Percentiles rank a stretch among this genome's conserved stretches.
phyloP scores from a whole-genome alignment of 192 early-diverging fungal genomes.

The Backusella sp. region DNA sequence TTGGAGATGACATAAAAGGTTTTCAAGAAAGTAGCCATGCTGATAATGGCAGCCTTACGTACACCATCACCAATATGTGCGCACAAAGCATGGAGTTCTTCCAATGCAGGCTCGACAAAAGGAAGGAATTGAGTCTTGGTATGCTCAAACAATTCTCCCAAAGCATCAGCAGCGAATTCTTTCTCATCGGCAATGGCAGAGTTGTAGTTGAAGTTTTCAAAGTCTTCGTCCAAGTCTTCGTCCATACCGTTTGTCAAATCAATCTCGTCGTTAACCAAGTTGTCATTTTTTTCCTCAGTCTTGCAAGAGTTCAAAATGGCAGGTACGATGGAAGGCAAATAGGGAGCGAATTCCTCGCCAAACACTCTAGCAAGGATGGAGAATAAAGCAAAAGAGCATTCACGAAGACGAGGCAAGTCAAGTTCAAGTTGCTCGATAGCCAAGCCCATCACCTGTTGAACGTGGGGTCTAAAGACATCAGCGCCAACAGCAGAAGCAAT shows the following conservation, averaged over 20 bases:
- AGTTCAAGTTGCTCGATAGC: slow-evolving; percentile 76
- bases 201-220: slow-evolving; percentile 58
- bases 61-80: slow-evolving; percentile 79
- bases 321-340: slow-evolving; percentile 73
- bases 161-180: slow-evolving; percentile 84
- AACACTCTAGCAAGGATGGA: slow-evolving; percentile 80
- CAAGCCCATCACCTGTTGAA: slow-evolving; percentile 71
- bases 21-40: slow-evolving; percentile 73
- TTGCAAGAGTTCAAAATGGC: slow-evolving; percentile 76
- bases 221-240: slow-evolving; percentile 58
- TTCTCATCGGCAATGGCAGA: slow-evolving; percentile 89
- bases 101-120: slow-evolving; percentile 71
- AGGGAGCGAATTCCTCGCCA: slow-evolving; percentile 78
- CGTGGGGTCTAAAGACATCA: slow-evolving; percentile 75
- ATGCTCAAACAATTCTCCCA: slow-evolving; percentile 83
- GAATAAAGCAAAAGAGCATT: slow-evolving; percentile 87
- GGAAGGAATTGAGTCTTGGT: slow-evolving; percentile 76
- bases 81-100: slow-evolving; percentile 63
- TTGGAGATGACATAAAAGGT: slow-evolving; percentile 76
- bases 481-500: slow-evolving; percentile 85
- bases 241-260: slow-evolving; percentile 39
- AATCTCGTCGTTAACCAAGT: slow-evolving; percentile 29
- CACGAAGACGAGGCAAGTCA: slow-evolving; percentile 69
- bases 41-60: slow-evolving; percentile 68
- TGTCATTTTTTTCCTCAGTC: slow-evolving; percentile 63